These are phyloP conservation scores for Silene uniflora DNA, from an alignment of 148 eudicot genomes.

Conservation along the genomic window DNA sequence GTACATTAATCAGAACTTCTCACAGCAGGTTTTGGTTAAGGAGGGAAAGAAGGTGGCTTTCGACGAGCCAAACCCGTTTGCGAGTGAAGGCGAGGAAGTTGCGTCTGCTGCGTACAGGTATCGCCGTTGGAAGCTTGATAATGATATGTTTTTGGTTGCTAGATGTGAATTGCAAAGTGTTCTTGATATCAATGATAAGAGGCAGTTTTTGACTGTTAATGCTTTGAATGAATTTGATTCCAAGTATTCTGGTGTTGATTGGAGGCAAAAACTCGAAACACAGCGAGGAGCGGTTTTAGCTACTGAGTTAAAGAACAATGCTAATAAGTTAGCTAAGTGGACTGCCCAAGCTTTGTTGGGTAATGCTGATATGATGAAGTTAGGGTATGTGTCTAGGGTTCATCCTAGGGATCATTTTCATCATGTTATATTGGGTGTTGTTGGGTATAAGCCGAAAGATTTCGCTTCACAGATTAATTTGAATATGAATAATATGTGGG, in stretches of 20 bases:
- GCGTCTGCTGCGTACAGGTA: conserved; percentile 90
- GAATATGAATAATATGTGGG: conserved; percentile 92
- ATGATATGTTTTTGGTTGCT: conserved; percentile 67
- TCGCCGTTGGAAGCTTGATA: conserved; percentile 84
- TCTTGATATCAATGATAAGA: conserved; percentile 54
- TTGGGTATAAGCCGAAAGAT: conserved; percentile 89
- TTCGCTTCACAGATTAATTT: conserved; percentile 88
- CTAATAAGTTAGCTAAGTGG: conserved; percentile 91
- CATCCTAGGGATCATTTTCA: conserved; percentile 94
- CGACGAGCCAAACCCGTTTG: conserved; percentile 92
- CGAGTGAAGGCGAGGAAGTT: conserved; percentile 84
- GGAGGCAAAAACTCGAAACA: conserved; percentile 95
- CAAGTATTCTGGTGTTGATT: conserved; percentile 87
- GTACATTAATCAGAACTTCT: conserved; percentile 85
- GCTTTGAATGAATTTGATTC: conserved; percentile 93
- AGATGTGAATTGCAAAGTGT: conserved; percentile 89
- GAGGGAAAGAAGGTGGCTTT: conserved; percentile 76
- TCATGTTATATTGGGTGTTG: conserved; percentile 84
- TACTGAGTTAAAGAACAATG: conserved; percentile 93
- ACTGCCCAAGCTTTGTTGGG: conserved; percentile 84
- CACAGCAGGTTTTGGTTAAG: conserved; percentile 82
- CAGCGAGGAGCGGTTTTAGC: conserved; percentile 97
- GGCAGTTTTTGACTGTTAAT: conserved; percentile 68
- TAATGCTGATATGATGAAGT: conserved; percentile 92
- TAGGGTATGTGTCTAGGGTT: conserved; percentile 93